Percentiles rank a stretch among this genome's conserved stretches.
Evolutionary conservation across 768 basidiomycete species (phyloP).

Genomic region (Steccherinum ochraceum): DNA sequence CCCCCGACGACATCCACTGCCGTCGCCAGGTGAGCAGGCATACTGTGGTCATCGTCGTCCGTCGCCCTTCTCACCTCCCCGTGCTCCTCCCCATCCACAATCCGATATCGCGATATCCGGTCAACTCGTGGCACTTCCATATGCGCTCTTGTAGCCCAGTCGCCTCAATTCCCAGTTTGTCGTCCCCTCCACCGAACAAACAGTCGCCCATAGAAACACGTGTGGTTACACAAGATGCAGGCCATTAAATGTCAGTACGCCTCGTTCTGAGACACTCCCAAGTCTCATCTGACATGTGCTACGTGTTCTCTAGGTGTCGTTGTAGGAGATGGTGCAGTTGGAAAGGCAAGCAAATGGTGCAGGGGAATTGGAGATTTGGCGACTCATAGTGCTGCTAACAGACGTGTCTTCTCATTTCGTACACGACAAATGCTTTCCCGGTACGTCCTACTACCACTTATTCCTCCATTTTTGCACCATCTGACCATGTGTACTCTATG

Average conservation of each 20-base stretch:
- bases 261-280: conserved; percentile 6
- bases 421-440: conserved; percentile 97
- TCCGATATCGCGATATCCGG: neutral
- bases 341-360: conserved; percentile 77
- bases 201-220: conserved; percentile 16
- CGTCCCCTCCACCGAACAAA: conserved; percentile 1
- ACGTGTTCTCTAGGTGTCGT: conserved; percentile 72
- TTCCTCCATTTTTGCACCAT: neutral
- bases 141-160: neutral
- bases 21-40: neutral
- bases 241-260: conserved; percentile 80
- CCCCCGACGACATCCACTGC: neutral
- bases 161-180: neutral
- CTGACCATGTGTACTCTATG: conserved; percentile 1
- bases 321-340: conserved; percentile 97
- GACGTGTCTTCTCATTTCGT: conserved; percentile 99
- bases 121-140: neutral
- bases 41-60: too few relatives aligned
- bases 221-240: conserved; percentile 54
- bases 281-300: conserved; percentile 4
- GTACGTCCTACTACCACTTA: conserved; percentile 50
- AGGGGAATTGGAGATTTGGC: conserved; percentile 3
- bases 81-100: neutral
- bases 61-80: neutral
- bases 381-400: conserved; percentile 29